phyloP scores from a whole-genome alignment of 2,329 filamentous ascomycete genomes.

The Neopestalotiopsis sp. region DNA sequence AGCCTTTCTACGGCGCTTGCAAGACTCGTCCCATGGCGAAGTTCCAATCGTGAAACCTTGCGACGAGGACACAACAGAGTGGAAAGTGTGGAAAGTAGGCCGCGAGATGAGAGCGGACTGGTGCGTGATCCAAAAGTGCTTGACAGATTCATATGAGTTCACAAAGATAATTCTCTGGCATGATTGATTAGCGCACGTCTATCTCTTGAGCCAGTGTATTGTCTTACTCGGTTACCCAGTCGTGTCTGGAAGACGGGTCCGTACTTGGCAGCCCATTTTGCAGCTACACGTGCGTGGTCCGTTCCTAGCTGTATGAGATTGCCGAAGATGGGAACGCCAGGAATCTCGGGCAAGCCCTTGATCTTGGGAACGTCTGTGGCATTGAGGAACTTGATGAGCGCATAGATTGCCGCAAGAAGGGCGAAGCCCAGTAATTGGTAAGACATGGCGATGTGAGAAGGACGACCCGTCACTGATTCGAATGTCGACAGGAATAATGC shows the following conservation, averaged over 20 bases:
- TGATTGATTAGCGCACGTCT: neutral
- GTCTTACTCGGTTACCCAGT: constrained; percentile 11
- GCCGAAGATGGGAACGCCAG: constrained; percentile 12
- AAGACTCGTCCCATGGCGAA: constrained; percentile 67
- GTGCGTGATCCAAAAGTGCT: constrained; percentile 55
- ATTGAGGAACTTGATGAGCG: constrained; percentile 12
- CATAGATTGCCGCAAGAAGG: constrained; percentile 9
- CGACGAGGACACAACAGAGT: constrained; percentile 66
- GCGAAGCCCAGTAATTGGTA: constrained; percentile 13
- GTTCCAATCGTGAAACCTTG: constrained; percentile 72
- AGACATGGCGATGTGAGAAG: constrained; percentile 7
- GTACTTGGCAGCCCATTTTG: constrained; percentile 13
- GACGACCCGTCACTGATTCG: neutral
- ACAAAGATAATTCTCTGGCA: constrained; percentile 33
- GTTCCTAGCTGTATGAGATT: constrained; percentile 14
- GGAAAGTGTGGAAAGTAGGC: constrained; percentile 64
- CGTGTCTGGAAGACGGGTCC: constrained; percentile 14
- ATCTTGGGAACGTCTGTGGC: constrained; percentile 15
- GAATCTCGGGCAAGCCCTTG: constrained; percentile 10
- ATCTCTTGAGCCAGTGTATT: neutral
- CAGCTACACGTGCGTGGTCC: constrained; percentile 13
- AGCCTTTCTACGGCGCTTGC: constrained; percentile 68
- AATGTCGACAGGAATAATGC: neutral
- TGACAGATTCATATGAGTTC: constrained; percentile 57
- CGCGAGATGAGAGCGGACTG: constrained; percentile 59